These are phyloP conservation scores for Diaporthe longicolla DNA, from an alignment of 2,329 filamentous ascomycete species.

Conservation along the genomic window DNA sequence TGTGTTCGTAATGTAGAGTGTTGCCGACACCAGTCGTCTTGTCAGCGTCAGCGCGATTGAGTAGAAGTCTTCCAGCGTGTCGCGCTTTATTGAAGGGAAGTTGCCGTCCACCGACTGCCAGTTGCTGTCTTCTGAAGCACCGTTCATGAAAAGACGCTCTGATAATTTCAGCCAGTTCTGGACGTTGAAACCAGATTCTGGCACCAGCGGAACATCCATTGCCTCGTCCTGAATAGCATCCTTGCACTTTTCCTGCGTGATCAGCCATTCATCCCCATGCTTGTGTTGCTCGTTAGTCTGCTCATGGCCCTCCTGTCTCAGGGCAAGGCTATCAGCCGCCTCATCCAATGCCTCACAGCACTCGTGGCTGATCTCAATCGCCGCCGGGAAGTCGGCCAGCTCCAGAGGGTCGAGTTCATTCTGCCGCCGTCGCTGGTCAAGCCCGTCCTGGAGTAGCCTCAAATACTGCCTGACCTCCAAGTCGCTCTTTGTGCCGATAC, in stretches of 20 bases:
- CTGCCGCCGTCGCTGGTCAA: constrained; percentile 56
- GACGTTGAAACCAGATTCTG: constrained; percentile 66
- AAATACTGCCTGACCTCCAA: constrained; percentile 82
- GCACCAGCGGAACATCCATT: constrained; percentile 35
- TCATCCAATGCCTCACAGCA: constrained; percentile 77
- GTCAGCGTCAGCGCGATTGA: constrained; percentile 77
- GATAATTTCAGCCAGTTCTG: constrained; percentile 75
- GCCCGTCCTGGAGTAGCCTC: constrained; percentile 68
- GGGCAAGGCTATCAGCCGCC: constrained; percentile 75
- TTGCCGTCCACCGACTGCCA: constrained; percentile 74
- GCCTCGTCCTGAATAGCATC: constrained; percentile 41
- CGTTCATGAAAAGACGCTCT: constrained; percentile 82
- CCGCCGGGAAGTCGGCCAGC: constrained; percentile 74
- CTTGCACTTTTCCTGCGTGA: constrained; percentile 59
- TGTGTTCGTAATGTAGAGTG: constrained; percentile 79
- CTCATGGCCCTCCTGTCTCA: constrained; percentile 75
- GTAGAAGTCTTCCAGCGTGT: constrained; percentile 83
- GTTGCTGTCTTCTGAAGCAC: constrained; percentile 71
- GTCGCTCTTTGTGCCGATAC: constrained; percentile 79
- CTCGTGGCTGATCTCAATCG: constrained; percentile 77
- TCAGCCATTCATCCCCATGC: constrained; percentile 77
- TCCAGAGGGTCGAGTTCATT: constrained; percentile 56
- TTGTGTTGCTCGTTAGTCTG: constrained; percentile 69
- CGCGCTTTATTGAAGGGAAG: constrained; percentile 79
- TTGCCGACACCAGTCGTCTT: constrained; percentile 76